Evolutionary conservation across 106 monocot genomes (phyloP), one percentile per base, ranked within the genome.

Genomic region (Ottelia alismoides): DNA sequence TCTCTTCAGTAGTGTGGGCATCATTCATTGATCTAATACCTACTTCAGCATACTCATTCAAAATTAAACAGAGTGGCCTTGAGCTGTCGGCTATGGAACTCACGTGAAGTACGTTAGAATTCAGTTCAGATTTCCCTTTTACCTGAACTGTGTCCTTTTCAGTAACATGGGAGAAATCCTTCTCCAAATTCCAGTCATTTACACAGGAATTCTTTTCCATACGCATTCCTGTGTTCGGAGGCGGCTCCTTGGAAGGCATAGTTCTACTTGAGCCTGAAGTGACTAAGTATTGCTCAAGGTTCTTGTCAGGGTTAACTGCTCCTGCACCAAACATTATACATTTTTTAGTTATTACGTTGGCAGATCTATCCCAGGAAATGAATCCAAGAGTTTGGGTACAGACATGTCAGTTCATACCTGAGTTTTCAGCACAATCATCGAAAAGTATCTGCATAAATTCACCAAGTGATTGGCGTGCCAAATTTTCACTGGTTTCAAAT

Each of bases 401-500:
- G n/a, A n/a, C n/a, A n/a, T n/a, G n/a, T n/a, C n/a, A n/a, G n/a
- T n/a, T n/a, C n/a, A n/a, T n/a, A n/a, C n/a, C n/a, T n/a, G n/a
- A n/a, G n/a, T n/a, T n/a, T n/a, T n/a, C n/a, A n/a, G n/a, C n/a
- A n/a, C n/a, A n/a, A n/a, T 72, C 50, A 19, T 74, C 21, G 28
- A 40, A 62, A 58, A 49, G 56, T 19, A 70, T 27, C 31, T 77
- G 60, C 47, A 74, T 65, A 65, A 58, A 76, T 70, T 85, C 89
- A 65, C 52, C 12, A 70, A 98, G 58, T 1, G 78, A 57, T 61
- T 85, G 76, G 60, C 83, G 90, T 58, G 98, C 83, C 75, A 83
- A 73, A 53, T 65, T 86, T 76, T 86, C 79, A 71, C 86, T 90
- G 64, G 82, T 72, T 61, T 99, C 98, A 65, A 86, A 90, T 76